Conservation (phyloP, 2,329 filamentous ascomycete species). For the Rhytidhysteron rufulum region DNA sequence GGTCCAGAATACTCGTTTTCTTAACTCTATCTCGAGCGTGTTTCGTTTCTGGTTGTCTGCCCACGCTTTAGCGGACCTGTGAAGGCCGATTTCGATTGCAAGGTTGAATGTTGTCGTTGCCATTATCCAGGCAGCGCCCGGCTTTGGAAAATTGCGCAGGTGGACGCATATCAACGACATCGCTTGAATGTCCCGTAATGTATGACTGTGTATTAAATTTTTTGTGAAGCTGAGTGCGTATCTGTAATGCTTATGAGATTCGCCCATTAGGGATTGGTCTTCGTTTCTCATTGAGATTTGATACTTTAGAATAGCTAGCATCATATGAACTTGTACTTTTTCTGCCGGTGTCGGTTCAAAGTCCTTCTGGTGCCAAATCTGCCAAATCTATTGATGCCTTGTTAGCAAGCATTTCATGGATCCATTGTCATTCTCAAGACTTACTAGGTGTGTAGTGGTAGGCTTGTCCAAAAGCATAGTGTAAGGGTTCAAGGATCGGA, state of each 20-base stretch:
- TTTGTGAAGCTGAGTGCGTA: slow-evolving; percentile 68
- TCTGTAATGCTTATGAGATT: slow-evolving; percentile 75
- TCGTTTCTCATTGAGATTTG: slow-evolving; percentile 71
- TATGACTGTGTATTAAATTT: slow-evolving; percentile 59
- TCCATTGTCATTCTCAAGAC: too few relatives aligned
- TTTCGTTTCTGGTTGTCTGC: slow-evolving; percentile 42
- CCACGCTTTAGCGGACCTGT: slow-evolving; percentile 65
- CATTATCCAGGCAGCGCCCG: slow-evolving; percentile 69
- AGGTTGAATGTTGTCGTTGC: slow-evolving; percentile 62
- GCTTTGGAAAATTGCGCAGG: slow-evolving; percentile 73
- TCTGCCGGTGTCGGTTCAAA: slow-evolving; percentile 63
- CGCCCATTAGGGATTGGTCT: slow-evolving; percentile 50
- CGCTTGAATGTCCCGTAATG: slow-evolving; percentile 67
- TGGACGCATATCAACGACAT: slow-evolving; percentile 68
- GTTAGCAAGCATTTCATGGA: slow-evolving; percentile 1
- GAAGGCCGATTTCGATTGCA: slow-evolving; percentile 71
- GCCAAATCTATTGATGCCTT: slow-evolving; percentile 54
- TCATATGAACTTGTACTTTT: slow-evolving; percentile 70
- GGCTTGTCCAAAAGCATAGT: slow-evolving; percentile 74
- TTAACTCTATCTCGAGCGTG: slow-evolving; percentile 67
- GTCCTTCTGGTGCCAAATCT: slow-evolving; percentile 66
- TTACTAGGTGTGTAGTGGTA: slow-evolving; percentile 65
- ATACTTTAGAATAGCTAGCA: slow-evolving; percentile 73
- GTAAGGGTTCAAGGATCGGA: slow-evolving; percentile 67
- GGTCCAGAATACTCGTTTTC: slow-evolving; percentile 75